Evolutionary conservation across 2,329 filamentous ascomycete genomes (phyloP).

Genomic region (Verticillium albo-atrum): DNA sequence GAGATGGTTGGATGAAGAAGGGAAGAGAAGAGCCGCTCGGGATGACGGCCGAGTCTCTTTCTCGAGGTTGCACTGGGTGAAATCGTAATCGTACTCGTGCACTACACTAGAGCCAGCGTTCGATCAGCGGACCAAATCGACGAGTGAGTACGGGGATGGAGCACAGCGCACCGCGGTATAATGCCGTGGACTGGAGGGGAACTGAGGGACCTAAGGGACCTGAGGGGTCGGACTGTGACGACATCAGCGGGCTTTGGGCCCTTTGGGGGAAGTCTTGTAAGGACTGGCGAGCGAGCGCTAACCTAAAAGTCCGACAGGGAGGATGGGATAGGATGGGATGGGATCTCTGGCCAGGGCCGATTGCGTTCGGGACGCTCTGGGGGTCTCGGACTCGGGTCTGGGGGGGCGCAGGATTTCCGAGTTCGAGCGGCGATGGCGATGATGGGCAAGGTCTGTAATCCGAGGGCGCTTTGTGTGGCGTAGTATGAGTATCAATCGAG

Average conservation of each 20-base stretch:
- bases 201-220: not conserved
- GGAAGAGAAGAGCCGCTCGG: not conserved
- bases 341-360: too few species aligned
- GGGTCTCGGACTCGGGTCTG: too few species aligned
- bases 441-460: too few species aligned
- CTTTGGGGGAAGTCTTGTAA: not conserved
- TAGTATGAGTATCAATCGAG: too few species aligned
- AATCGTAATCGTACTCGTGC: not conserved
- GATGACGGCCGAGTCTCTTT: not conserved
- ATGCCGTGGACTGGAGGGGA: not conserved
- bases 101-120: too few species aligned
- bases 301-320: not conserved
- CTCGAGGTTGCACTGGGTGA: not conserved
- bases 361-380: too few species aligned
- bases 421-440: too few species aligned
- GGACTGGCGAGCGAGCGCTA: not conserved
- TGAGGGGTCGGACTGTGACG: not conserved
- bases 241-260: not conserved
- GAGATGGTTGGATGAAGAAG: not conserved
- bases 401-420: too few species aligned
- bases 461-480: too few species aligned
- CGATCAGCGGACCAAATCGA: not conserved
- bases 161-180: too few species aligned
- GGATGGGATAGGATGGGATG: too few species aligned
- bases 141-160: too few species aligned